These are phyloP conservation scores for Cytospora schulzeri DNA, from an alignment of 2,329 filamentous ascomycete species.

Conservation along the genomic window DNA sequence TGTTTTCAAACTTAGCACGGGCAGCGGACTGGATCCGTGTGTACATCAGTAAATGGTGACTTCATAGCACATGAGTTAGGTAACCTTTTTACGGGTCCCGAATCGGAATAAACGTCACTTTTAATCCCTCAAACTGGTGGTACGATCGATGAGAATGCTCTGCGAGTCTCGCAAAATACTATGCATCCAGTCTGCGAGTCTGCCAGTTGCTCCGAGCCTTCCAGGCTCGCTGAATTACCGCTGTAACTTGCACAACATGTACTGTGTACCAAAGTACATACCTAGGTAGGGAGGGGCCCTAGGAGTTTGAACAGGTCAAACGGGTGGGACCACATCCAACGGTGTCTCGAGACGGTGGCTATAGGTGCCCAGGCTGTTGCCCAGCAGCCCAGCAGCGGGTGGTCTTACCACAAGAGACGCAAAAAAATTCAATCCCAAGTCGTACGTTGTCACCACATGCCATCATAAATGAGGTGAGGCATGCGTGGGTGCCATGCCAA, in stretches of 20 bases:
- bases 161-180: no score
- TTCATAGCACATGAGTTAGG: constrained; percentile 16
- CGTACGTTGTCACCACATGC: constrained; percentile 9
- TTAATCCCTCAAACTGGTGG: constrained; percentile 25
- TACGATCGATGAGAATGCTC: background rate
- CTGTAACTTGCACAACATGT: constrained; percentile 3
- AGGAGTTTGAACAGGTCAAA: no score
- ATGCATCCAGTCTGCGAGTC: no score
- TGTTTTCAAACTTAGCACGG: background rate
- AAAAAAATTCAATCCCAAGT: constrained; percentile 17
- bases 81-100: constrained; percentile 1
- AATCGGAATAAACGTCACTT: constrained; percentile 13
- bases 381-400: background rate
- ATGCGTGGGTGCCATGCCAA: background rate
- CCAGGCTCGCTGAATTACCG: constrained; percentile 25
- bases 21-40: background rate
- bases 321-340: constrained; percentile 18
- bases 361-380: no score
- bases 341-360: constrained; percentile 18
- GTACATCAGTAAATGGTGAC: constrained; percentile 1
- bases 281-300: no score
- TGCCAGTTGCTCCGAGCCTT: background rate
- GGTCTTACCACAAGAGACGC: constrained; percentile 2
- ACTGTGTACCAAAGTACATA: background rate
- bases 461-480: constrained; percentile 17